A percentile compares a stretch with the other conserved stretches of the same genome.
phyloP scores from a whole-genome alignment of 2,329 filamentous ascomycete species.

The Claviceps quebecensis region DNA sequence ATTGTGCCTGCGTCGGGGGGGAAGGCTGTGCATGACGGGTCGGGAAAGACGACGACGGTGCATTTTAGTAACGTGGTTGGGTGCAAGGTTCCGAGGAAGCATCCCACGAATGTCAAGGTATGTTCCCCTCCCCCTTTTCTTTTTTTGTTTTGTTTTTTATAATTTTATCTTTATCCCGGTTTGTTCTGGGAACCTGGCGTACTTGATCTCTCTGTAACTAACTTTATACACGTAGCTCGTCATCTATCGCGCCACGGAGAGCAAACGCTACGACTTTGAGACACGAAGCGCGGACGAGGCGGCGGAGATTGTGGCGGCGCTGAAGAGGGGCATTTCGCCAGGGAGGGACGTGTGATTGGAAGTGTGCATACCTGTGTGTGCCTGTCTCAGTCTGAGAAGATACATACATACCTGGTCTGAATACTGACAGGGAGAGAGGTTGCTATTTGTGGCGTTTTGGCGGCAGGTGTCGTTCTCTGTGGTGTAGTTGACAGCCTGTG shows the following conservation, averaged over 20 bases:
- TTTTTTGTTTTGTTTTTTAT: not conserved
- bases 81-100: slow-evolving; percentile 66
- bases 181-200: no score
- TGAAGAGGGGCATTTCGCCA: slow-evolving; percentile 61
- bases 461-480: no score
- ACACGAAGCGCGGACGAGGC: slow-evolving; percentile 59
- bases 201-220: not conserved
- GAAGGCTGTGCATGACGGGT: slow-evolving; percentile 48
- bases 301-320: slow-evolving; percentile 62
- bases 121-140: slow-evolving; percentile 9
- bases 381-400: no score
- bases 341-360: slow-evolving; percentile 35
- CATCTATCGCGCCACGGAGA: slow-evolving; percentile 62
- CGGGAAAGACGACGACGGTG: slow-evolving; percentile 63
- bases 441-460: no score
- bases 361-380: not conserved
- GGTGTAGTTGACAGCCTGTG: no score
- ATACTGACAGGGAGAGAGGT: no score
- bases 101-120: slow-evolving; percentile 70
- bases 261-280: slow-evolving; percentile 76
- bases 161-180: not conserved
- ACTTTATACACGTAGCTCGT: slow-evolving; percentile 33
- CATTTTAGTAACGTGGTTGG: slow-evolving; percentile 73
- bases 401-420: no score
- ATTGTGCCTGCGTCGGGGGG: slow-evolving; percentile 60